Conservation (phyloP, 441 rosid species). For the Adansonia rubrostipa region DNA sequence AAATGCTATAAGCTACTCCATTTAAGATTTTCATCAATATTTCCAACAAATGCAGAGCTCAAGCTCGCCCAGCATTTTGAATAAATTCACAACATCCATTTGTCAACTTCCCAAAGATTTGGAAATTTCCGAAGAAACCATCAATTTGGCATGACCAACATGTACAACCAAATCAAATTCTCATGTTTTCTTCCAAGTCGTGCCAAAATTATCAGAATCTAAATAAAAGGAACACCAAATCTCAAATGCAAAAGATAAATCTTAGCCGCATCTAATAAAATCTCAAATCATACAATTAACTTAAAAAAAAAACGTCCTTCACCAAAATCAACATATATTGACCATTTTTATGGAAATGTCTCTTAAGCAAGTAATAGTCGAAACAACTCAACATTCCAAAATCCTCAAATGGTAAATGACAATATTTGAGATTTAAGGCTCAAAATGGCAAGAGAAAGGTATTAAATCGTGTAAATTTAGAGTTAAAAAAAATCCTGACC, state of each 20-base stretch:
- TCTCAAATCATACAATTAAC: constrained; percentile 6
- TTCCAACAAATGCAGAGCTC: constrained; percentile 13
- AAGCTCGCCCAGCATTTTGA: constrained; percentile 17
- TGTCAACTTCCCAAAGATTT: constrained; percentile 9
- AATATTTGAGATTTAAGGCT: constrained; percentile 1
- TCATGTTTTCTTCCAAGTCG: constrained; percentile 11
- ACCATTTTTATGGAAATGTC: neutral
- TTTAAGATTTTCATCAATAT: neutral
- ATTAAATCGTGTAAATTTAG: neutral
- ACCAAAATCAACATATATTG: constrained; percentile 8
- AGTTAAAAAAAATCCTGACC: neutral
- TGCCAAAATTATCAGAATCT: constrained; percentile 14
- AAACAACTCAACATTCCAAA: neutral
- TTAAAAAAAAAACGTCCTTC: neutral
- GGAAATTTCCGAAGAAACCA: constrained; percentile 18
- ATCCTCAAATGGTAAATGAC: neutral
- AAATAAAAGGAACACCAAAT: constrained; percentile 8
- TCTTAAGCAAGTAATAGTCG: neutral
- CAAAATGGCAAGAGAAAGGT: constrained; percentile 20
- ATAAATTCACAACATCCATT: constrained; percentile 6
- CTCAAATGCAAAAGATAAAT: constrained; percentile 16
- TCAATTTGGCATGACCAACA: neutral
- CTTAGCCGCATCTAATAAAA: neutral
- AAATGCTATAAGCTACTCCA: neutral
- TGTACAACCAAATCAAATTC: constrained; percentile 19